phyloP scores from a whole-genome alignment of 2,329 filamentous ascomycete genomes.

The Aspergillus sp. region DNA sequence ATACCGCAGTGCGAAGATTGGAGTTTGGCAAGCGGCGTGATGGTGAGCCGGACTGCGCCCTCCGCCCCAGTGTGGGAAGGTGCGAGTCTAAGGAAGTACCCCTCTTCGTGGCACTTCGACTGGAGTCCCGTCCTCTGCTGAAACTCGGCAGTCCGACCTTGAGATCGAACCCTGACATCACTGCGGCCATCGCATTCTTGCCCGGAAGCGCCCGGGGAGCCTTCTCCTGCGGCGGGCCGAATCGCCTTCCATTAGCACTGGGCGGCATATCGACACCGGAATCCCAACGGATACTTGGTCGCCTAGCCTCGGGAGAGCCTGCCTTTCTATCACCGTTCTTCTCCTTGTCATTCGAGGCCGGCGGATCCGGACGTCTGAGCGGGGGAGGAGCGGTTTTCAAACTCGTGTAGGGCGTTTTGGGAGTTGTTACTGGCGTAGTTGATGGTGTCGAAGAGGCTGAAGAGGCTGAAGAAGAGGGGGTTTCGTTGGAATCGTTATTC shows the following conservation, averaged over 20 bases:
- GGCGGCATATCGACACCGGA: constrained; percentile 20
- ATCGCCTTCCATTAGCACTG: constrained; percentile 38
- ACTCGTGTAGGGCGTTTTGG: constrained; percentile 5
- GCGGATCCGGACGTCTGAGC: constrained; percentile 18
- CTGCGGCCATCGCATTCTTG: constrained; percentile 48
- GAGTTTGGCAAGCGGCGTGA: constrained; percentile 49
- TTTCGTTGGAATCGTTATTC: constrained; percentile 18
- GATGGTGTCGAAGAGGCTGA: constrained; percentile 12
- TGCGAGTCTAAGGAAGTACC: constrained; percentile 41
- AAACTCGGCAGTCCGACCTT: constrained; percentile 35
- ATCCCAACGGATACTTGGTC: constrained; percentile 20
- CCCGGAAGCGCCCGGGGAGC: constrained; percentile 25
- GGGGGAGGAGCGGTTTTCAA: constrained; percentile 14
- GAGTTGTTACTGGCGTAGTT: constrained; percentile 23
- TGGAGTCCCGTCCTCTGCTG: constrained; percentile 35
- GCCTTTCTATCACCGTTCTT: constrained; percentile 20
- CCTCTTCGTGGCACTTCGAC: constrained; percentile 41
- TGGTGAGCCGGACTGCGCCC: constrained; percentile 36
- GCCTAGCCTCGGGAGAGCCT: constrained; percentile 27
- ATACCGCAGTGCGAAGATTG: constrained; percentile 49
- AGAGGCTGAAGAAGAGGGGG: constrained; percentile 8
- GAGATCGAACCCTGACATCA: constrained; percentile 44
- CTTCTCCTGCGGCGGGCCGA: constrained; percentile 41
- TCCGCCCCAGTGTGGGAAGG: constrained; percentile 18
- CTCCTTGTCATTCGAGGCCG: constrained; percentile 12